phyloP scores from a whole-genome alignment of 2,329 filamentous ascomycete genomes.

The Beauveria rudraprayagi region DNA sequence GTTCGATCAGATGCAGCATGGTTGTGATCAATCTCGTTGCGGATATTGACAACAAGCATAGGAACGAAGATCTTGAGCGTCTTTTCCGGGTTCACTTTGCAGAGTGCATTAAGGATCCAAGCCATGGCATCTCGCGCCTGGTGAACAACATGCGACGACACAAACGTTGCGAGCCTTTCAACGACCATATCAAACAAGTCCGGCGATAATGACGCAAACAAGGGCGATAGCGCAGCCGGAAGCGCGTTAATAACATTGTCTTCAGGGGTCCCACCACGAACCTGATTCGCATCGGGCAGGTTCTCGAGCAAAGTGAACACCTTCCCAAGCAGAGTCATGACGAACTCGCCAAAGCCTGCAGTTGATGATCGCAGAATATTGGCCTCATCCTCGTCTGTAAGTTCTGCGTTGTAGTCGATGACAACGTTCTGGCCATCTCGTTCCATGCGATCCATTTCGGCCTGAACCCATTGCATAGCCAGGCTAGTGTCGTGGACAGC shows the following conservation, averaged over 20 bases:
- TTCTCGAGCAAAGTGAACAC: constrained; percentile 96
- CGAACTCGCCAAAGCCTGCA: constrained; percentile 85
- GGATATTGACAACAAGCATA: constrained; percentile 82
- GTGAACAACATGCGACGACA: constrained; percentile 89
- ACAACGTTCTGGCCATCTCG: constrained; percentile 75
- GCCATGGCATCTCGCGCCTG: constrained; percentile 97
- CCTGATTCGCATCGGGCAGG: constrained; percentile 78
- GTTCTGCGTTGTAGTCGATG: constrained; percentile 74
- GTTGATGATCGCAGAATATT: constrained; percentile 88
- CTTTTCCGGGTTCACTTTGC: constrained; percentile 92
- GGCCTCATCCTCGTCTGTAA: constrained; percentile 80
- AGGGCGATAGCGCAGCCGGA: constrained; percentile 80
- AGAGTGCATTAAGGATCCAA: constrained; percentile 92
- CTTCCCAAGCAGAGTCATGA: constrained; percentile 81
- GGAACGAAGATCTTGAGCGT: constrained; percentile 85
- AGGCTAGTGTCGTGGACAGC: constrained; percentile 65
- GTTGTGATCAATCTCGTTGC: constrained; percentile 94
- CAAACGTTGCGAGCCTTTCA: constrained; percentile 86
- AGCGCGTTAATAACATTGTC: constrained; percentile 96
- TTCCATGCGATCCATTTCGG: constrained; percentile 91
- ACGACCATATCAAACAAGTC: constrained; percentile 89
- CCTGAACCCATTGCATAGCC: constrained; percentile 88
- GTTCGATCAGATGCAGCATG: constrained; percentile 91
- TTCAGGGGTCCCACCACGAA: constrained; percentile 85
- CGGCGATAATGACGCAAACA: constrained; percentile 84